Base-by-base conservation (phyloP, 176 grass and related monocot genomes). In the Miscanthus lutarioriparius region DNA sequence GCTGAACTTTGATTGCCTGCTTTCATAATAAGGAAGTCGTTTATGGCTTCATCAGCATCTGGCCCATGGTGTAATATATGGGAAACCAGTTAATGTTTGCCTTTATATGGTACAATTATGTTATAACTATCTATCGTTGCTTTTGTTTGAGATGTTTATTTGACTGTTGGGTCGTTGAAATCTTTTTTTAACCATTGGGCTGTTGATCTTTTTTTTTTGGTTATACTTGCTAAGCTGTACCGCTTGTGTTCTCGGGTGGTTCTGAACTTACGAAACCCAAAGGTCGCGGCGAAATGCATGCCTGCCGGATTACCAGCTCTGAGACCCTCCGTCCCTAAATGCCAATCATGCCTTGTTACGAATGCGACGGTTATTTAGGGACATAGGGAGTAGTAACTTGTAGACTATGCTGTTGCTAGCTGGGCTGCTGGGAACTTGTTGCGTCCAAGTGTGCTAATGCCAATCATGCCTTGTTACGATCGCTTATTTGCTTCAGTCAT, bases 31-130 rank as follows among this genome's bases (percentile, higher is more conserved):
- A 71, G 3, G n/a, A 82, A 82, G 48, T 36, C n/a, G 2, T 70
- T n/a, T 70, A 7, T 70, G 79, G 79, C 22, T 81, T 81, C 47
- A 39, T 8, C n/a, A 19, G 7, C 14, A 38, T 37, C 32, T 56
- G 22, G 64, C 45, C 33, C 12, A 56, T 81, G 22, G 16, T 69
- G 32, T 54, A 13, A 70, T 54, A 56, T 70, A 48, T 32, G 13
- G n/a, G 25, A 14, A 81, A 81, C 30, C 7, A 39, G 33, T 0
- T 19, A 81, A 27, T 70, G 12, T 67, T 80, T 80, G 64, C 44
- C 53, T 69, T 64, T 28, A 28, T 80, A 3, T 80, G 43, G 43
- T 80, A 67, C 62, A 80, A 14, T 79, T 64, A 8, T 79, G 11
- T 79, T 32, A 22, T 48, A 77, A 43, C 16, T 65, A 30, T 41